Conservation (phyloP, 2,329 filamentous ascomycete genomes). For the Trichoderma brevicompactum region DNA sequence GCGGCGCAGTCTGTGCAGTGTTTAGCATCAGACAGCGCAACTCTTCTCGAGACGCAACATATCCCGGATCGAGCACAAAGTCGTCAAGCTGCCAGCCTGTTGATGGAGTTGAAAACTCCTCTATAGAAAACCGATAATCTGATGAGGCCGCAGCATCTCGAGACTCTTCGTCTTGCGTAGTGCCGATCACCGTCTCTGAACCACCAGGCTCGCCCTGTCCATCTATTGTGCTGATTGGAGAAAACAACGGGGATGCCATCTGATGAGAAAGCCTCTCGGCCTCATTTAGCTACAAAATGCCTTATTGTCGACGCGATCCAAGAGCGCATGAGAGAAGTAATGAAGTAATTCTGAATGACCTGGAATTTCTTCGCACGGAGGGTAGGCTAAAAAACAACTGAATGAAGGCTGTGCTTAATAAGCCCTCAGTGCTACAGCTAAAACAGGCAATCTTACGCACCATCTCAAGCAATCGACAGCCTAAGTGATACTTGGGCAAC, state of each 20-base stretch:
- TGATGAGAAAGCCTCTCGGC: background rate
- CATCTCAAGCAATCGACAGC: too few relatives aligned
- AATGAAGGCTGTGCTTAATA: background rate
- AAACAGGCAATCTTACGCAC: conserved; percentile 2
- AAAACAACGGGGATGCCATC: background rate
- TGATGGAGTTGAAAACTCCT: conserved; percentile 23
- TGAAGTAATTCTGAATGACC: too few relatives aligned
- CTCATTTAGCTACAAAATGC: background rate
- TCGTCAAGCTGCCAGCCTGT: conserved; percentile 21
- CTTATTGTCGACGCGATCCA: background rate
- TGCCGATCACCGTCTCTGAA: background rate
- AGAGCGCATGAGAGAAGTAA: too few relatives aligned
- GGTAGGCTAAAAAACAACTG: background rate
- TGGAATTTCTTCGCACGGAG: background rate
- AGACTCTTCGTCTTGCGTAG: background rate
- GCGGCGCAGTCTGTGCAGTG: conserved; percentile 15
- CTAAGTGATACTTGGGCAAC: background rate
- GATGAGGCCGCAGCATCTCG: background rate
- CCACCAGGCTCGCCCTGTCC: background rate
- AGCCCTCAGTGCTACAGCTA: background rate
- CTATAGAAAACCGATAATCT: background rate
- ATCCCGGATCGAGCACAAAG: conserved; percentile 16
- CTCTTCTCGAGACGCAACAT: conserved; percentile 20
- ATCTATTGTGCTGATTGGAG: background rate
- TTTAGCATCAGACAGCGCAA: conserved; percentile 19